Evolutionary conservation across 2,329 filamentous ascomycete species (phyloP).

Genomic region (Colletotrichum falcatum): DNA sequence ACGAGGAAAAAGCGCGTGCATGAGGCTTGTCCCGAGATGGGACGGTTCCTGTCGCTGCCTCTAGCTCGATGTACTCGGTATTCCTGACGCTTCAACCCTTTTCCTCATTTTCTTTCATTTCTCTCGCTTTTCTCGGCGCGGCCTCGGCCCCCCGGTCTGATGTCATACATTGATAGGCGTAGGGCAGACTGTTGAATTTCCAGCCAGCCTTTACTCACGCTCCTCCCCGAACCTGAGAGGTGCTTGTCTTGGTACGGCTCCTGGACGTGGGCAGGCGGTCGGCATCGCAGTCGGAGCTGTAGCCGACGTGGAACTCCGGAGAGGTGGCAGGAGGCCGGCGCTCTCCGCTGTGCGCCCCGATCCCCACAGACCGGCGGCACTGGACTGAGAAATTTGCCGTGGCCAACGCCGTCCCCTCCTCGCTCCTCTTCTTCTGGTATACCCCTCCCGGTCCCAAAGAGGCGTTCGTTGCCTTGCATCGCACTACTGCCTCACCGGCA

Average conservation of each 20-base stretch:
- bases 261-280: background rate
- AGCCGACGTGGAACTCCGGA: background rate
- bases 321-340: background rate
- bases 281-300: background rate
- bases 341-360: background rate
- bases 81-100: background rate
- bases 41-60: no score
- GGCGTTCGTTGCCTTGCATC: slow-evolving; percentile 6
- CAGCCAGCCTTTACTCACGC: no score
- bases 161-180: slow-evolving; percentile 1
- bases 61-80: background rate
- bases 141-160: background rate
- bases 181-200: background rate
- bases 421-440: background rate
- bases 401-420: background rate
- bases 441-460: background rate
- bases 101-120: background rate
- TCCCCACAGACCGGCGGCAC: background rate
- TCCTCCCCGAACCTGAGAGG: background rate
- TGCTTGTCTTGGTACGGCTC: background rate
- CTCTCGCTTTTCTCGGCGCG: background rate
- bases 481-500: background rate
- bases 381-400: background rate
- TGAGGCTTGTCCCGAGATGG: no score
- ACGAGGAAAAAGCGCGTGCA: no score